Conservation (phyloP, 140 eudicot genomes). For the Ambrosia hybrid region DNA sequence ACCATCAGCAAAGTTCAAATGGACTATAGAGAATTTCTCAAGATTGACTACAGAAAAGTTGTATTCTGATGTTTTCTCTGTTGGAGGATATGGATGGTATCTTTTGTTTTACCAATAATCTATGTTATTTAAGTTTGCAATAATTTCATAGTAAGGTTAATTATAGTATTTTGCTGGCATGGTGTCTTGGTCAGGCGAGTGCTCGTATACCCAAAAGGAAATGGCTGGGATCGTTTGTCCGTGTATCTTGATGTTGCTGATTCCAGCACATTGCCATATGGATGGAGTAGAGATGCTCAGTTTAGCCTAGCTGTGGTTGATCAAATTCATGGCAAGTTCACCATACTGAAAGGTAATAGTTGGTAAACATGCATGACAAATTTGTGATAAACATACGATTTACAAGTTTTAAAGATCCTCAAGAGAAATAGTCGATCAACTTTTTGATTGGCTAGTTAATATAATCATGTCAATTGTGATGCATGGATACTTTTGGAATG, state of each 20-base stretch:
- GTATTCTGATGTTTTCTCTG: slow-evolving; percentile 66
- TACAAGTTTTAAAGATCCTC: background rate
- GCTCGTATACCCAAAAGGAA: slow-evolving; percentile 86
- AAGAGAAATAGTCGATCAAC: background rate
- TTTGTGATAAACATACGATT: background rate
- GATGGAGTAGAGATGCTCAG: slow-evolving; percentile 89
- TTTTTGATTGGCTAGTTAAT: background rate
- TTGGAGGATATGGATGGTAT: slow-evolving; percentile 94
- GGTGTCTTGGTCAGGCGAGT: slow-evolving; percentile 59
- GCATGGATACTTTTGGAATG: background rate
- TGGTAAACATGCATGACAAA: background rate
- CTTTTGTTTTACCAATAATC: background rate
- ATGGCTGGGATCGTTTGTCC: slow-evolving; percentile 77
- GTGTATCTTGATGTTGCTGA: slow-evolving; percentile 95
- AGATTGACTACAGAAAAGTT: slow-evolving; percentile 60
- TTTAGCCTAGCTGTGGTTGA: slow-evolving; percentile 76
- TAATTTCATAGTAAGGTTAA: background rate
- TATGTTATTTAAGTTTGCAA: background rate
- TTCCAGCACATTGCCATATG: slow-evolving; percentile 65
- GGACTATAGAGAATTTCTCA: slow-evolving; percentile 76
- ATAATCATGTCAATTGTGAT: too few relatives aligned
- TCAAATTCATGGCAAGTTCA: slow-evolving; percentile 60
- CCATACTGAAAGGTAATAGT: slow-evolving; percentile 54
- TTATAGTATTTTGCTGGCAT: too few relatives aligned
- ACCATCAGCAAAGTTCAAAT: slow-evolving; percentile 67